Conservation (phyloP, 164 flowering plant genomes). For the Buxus sempervirens region DNA sequence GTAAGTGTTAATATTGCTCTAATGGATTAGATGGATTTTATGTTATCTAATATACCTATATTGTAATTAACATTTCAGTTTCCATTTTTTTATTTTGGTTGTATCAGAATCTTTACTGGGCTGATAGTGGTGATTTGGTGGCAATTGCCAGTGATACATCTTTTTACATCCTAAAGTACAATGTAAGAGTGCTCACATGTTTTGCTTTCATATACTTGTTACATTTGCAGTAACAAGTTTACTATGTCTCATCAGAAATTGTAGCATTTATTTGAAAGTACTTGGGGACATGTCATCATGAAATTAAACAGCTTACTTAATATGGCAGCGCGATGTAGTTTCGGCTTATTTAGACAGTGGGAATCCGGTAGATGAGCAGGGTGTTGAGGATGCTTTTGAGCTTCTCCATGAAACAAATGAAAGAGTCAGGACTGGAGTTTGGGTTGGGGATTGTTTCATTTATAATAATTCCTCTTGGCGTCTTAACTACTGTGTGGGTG, state of each 20-base stretch:
- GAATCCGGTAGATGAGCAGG: constrained; percentile 82
- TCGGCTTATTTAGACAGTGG: constrained; percentile 83
- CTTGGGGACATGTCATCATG: not conserved
- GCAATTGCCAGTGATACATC: constrained; percentile 90
- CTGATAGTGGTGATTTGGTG: constrained; percentile 96
- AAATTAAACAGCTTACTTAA: constrained; percentile 9
- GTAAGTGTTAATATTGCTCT: constrained; percentile 34
- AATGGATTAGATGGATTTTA: not conserved
- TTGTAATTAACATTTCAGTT: not conserved
- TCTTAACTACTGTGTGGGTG: constrained; percentile 97
- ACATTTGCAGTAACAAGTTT: not conserved
- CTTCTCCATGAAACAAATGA: constrained; percentile 91
- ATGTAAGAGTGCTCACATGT: constrained; percentile 46
- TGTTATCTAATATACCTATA: not conserved
- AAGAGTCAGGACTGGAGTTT: constrained; percentile 88
- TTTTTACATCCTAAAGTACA: constrained; percentile 89
- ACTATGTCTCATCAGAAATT: not conserved
- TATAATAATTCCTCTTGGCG: constrained; percentile 94
- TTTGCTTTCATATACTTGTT: not conserved
- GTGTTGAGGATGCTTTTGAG: constrained; percentile 97
- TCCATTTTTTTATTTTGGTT: constrained; percentile 10
- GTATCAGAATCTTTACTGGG: constrained; percentile 92
- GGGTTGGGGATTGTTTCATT: constrained; percentile 98
- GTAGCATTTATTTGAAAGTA: not conserved
- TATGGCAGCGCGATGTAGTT: constrained; percentile 78